Base-by-base conservation (phyloP, 2,329 filamentous ascomycete genomes). In the Calonectria ilicicola region DNA sequence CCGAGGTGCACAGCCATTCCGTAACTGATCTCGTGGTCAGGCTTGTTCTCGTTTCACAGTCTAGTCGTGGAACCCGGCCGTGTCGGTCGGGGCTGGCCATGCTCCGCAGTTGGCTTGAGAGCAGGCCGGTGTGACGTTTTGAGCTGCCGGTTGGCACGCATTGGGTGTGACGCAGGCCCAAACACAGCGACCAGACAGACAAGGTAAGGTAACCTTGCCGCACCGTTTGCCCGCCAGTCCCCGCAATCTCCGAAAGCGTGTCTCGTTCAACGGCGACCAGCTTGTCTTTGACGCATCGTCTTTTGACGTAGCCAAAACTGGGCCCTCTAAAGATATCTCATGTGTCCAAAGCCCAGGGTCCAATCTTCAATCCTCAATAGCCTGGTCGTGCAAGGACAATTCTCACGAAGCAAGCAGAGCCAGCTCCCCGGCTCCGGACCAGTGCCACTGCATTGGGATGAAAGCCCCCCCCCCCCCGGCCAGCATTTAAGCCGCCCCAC, bases 41-140 rank as follows among this genome's bases (percentile, higher is more conserved):
- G 17, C 32, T 51, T 38, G 12, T 62, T 17, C 38, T 51, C 46
- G 32, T 40, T 62, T 69, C 66, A 63, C 23, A 44, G 46, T 69
- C 65, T 15, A 63, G 29, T 21, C 46, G 53, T n/a, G 64, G 46
- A 29, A 56, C 66, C 29, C 23, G 44, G 42, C 15, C 23, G 23
- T n/a, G 44, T 35, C 35, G 60, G 60, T 38, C 56, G 49, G 66
- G 35, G 66, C 56, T 38, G 56, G 21, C 56, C 32, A 64, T 64
- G 66, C 66, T 63, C 47, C 23, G 46, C 56, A 32, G 44, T 53
- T 60, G 23, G 51, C 51, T 46, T 32, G 32, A 62, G 12, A 12
- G n/a, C 66, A 27, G 58, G 19, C 44, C 32, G 21, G 66, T 69
- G 56, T 69, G 66, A 69, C 66, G 66, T 69, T 35, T 44, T 69